A percentile compares a stretch with the other conserved stretches of the same genome.
Conservation (phyloP, 768 basidiomycete genomes). For the Hemileccinum rubropunctum region DNA sequence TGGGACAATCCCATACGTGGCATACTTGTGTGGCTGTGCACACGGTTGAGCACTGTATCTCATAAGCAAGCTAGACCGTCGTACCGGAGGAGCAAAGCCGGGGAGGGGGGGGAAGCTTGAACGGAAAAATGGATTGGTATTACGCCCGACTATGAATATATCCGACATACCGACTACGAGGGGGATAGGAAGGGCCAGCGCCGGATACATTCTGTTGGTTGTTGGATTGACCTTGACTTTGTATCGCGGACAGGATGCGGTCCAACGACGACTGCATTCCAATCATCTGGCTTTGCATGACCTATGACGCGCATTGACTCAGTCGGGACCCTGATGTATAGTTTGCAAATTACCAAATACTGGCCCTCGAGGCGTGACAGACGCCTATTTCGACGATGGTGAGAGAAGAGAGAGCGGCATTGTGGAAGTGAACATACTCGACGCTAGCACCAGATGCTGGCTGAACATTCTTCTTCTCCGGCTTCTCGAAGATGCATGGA, state of each 20-base stretch:
- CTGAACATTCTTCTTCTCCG: constrained; percentile 78
- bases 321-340: neutral
- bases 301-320: constrained; percentile 38
- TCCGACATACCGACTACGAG: constrained; percentile 33
- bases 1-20: constrained; percentile 86
- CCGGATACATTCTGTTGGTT: constrained; percentile 27
- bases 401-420: constrained; percentile 9
- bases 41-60: constrained; percentile 15
- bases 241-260: constrained; percentile 72
- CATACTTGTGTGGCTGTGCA: constrained; percentile 80
- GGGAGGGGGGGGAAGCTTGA: constrained; percentile 79
- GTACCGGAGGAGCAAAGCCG: constrained; percentile 86
- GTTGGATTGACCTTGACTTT: constrained; percentile 36
- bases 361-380: constrained; percentile 83
- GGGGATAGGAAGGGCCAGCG: constrained; percentile 25
- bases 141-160: constrained; percentile 18
- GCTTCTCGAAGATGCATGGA: constrained; percentile 85
- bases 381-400: constrained; percentile 48
- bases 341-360: constrained; percentile 55
- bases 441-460: constrained; percentile 60
- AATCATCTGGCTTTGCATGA: constrained; percentile 93
- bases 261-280: constrained; percentile 90
- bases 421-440: constrained; percentile 52
- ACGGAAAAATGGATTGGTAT: constrained; percentile 30
- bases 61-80: constrained; percentile 26